Base-by-base conservation (phyloP, 1,284 basidiomycete genomes). In the Boletus mariae region DNA sequence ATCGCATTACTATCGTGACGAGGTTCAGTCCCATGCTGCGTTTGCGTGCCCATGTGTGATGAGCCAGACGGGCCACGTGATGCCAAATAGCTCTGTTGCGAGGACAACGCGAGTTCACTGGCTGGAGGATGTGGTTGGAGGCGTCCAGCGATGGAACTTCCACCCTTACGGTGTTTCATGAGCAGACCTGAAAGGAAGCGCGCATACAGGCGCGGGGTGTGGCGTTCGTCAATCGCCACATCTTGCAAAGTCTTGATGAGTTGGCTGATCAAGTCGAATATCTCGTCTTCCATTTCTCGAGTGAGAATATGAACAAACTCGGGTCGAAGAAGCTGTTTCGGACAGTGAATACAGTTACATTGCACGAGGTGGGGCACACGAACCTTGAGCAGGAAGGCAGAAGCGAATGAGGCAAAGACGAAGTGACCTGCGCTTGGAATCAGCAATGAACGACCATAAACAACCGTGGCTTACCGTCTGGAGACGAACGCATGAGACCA, bases 391-490 rank as follows among this genome's bases (percentile, higher is more conserved):
- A 92, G 72, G 71, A 91, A 92, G 0, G 88, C 91, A 42, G 88
- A 90, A 0, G 92, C 92, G 64, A 94, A 94, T 1, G 90, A 82
- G 1, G 87, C 80, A 63, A 92, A 92, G 40, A 94, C 79, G 61
- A 94, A 93, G 65, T 92, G 85, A 8, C 85, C 84, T 87, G 49
- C 3, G 35, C 20, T 37, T 26, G 2, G 23, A n/a, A 53, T 55
- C 49, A 50, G 42, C n/a, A 40, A 46, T 29, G 9, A 5, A 41
- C 1, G 13, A 29, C 12, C 1, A 1, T 2, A 11, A n/a, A 11
- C 13, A 4, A 32, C 13, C 17, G 28, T 20, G 28, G 56, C 73
- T 52, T 67, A 80, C 87, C 88, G 65, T 94, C 91, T 0, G 92
- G 88, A 0, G 92, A 82, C 62, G 83, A 92, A 41, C 87, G 80